Percentiles rank a stretch among this genome's conserved stretches.
Evolutionary conservation across 352 stramenopile genomes (phyloP).

Genomic region (Phytophthora multivora): DNA sequence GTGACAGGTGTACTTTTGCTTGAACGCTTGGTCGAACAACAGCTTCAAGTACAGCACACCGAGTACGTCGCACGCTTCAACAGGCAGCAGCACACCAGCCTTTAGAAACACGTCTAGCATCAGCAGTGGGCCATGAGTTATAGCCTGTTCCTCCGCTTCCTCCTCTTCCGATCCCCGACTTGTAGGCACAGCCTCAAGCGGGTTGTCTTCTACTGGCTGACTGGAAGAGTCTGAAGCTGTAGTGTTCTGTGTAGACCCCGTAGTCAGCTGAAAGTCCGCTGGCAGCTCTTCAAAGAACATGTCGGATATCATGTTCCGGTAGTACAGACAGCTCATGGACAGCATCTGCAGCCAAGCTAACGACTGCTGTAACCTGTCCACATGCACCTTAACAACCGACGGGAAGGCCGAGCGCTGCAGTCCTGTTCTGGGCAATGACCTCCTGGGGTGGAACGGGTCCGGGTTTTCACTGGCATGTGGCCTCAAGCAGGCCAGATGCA

Average conservation of each 20-base stretch:
- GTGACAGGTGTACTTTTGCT: constrained; percentile 80
- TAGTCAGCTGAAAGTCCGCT: constrained; percentile 47
- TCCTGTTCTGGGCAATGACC: constrained; percentile 53
- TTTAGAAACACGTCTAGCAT: constrained; percentile 78
- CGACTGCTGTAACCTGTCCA: constrained; percentile 64
- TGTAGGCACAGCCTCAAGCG: constrained; percentile 6
- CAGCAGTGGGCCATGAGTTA: constrained; percentile 26
- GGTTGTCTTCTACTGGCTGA: constrained; percentile 19
- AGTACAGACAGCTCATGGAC: constrained; percentile 72
- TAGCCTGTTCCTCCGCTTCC: constrained; percentile 2
- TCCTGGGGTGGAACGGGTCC: constrained; percentile 40
- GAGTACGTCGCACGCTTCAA: constrained; percentile 77
- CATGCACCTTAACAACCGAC: constrained; percentile 48
- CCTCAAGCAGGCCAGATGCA: constrained; percentile 56
- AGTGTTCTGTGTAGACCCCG: constrained; percentile 1
- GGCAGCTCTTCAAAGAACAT: constrained; percentile 69
- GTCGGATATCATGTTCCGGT: constrained; percentile 61
- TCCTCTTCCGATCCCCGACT: constrained; percentile 22
- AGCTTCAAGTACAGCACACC: constrained; percentile 84
- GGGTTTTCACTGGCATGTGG: constrained; percentile 32
- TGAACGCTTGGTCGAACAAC: constrained; percentile 82
- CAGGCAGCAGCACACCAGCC: constrained; percentile 65
- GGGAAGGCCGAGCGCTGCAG: constrained; percentile 45
- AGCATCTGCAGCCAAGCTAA: constrained; percentile 75
- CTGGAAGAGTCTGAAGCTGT: neutral